Evolutionary conservation across 768 basidiomycete species (phyloP).

Genomic region (Kondoa subrosea): DNA sequence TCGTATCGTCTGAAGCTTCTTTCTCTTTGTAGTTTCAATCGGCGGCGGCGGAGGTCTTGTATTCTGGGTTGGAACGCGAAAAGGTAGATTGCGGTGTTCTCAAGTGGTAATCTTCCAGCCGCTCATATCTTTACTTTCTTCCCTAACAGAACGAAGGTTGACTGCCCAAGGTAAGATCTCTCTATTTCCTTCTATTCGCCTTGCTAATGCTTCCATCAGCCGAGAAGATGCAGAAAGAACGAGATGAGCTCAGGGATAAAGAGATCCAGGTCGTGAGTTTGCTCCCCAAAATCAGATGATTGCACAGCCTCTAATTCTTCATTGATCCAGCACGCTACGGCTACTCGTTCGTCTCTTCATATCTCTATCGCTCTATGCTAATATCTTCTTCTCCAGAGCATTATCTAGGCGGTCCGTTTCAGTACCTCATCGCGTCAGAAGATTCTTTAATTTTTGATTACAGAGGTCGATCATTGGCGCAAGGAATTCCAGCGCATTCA

Average conservation of each 20-base stretch:
- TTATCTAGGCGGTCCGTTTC: conserved; percentile 1
- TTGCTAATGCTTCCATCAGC: not conserved
- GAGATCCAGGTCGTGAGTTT: conserved; percentile 6
- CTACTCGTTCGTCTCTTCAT: not conserved
- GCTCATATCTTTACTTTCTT: not conserved
- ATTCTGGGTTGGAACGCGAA: not conserved
- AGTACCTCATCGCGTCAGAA: not conserved
- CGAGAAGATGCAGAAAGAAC: conserved; percentile 5
- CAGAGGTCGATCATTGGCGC: conserved; percentile 6
- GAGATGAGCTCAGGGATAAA: conserved; percentile 5
- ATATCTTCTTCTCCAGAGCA: not conserved
- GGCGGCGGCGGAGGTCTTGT: not conserved
- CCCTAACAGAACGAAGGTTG: not conserved
- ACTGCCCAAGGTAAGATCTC: conserved; percentile 1
- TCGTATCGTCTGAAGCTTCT: no score
- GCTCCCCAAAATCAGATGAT: not conserved
- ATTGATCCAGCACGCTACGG: not conserved
- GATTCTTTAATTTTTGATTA: not conserved
- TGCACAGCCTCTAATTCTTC: not conserved
- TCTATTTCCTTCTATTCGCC: not conserved
- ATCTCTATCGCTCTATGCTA: not conserved
- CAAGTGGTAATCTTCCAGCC: not conserved
- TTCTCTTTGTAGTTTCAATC: not conserved
- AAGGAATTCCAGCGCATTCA: conserved; percentile 11
- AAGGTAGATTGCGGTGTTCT: not conserved